A percentile compares a stretch with the other conserved stretches of the same genome.
Conservation (phyloP, 106 monocot genomes). For the Chionographis japonica region DNA sequence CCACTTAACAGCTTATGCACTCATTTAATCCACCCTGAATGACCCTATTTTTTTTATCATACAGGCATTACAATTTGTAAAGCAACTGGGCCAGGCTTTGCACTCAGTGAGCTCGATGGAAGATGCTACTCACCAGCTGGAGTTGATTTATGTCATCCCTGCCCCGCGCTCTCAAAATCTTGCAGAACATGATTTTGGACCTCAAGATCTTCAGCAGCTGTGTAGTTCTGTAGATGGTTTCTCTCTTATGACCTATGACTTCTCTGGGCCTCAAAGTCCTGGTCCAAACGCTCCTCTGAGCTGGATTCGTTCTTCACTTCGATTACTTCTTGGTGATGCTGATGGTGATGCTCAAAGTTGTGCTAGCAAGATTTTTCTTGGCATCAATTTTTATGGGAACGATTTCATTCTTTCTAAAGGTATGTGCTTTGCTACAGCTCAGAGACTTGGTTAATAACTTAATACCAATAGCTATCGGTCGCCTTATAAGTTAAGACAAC, state of each 20-base stretch:
- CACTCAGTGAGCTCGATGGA: constrained; percentile 53
- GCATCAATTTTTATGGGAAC: constrained; percentile 96
- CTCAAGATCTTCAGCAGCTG: constrained; percentile 56
- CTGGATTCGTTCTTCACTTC: constrained; percentile 62
- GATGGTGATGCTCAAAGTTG: constrained; percentile 3
- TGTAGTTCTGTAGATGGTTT: constrained; percentile 75
- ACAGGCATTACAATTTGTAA: constrained; percentile 74
- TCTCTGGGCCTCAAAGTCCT: constrained; percentile 73
- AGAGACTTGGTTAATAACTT: too few relatives aligned
- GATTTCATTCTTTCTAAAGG: constrained; percentile 77
- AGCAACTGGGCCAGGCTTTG: constrained; percentile 51
- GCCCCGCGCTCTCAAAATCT: constrained; percentile 60
- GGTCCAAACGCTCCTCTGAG: constrained; percentile 88
- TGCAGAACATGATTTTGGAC: constrained; percentile 67
- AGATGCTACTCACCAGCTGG: constrained; percentile 36
- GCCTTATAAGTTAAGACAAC: too few relatives aligned
- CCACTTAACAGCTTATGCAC: too few relatives aligned
- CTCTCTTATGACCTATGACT: constrained; percentile 98
- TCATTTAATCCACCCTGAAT: too few relatives aligned
- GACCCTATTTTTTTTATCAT: not conserved
- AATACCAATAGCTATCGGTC: too few relatives aligned
- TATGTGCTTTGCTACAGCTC: constrained; percentile 11
- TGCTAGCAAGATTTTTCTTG: constrained; percentile 73
- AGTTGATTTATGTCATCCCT: constrained; percentile 82
- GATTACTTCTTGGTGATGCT: constrained; percentile 49